Base-by-base conservation (phyloP, 1,139 yeast genomes). In the Geotrichum fermentans region DNA sequence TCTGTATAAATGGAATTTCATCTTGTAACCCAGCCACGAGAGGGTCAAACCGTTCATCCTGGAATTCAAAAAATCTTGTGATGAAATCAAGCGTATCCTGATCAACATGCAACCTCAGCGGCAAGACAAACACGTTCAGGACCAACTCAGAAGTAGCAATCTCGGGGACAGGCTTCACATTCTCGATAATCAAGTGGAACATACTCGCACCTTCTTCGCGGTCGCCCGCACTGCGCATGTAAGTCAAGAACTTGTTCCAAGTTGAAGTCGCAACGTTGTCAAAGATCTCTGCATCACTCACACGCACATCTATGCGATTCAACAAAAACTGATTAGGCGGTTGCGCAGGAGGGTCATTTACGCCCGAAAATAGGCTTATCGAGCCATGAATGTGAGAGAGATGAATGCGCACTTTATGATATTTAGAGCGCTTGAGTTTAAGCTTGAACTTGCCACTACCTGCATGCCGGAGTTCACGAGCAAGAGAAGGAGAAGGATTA, bases 31-130 rank as follows among this genome's bases (percentile, higher is more conserved):
- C 72, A 45, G 75, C 73, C 38, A 82, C 72, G n/a, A 80, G 67
- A 14, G 42, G 48, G 2, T 73, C 71, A 61, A 85, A 85, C 52
- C 96, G 68, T 10, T 73, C 69, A 61, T 87, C 96, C 58, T 79
- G 82, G 61, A 92, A 92, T 52, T 82, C 89, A 45, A 84, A 79
- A 66, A 88, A 92, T 41, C 97, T 71, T 0, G 80, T 77, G 40
- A 89, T 58, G 59, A 92, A 90, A 50, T 89, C 97, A 22, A 89
- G 71, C 0, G 97, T 85, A 60, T 92, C 97, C 65, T 92, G 98
- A 65, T 94, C 98, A 37, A 92, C 80, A 62, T 88, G 89, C 18
- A 94, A 65, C 47, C 96, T 70, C 37, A 92, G 61, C 0, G 98
- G 98, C 32, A 86, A 69, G 0, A 87, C 66, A 2, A 74, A 67